Evolutionary conservation across 306 rosid species (phyloP), one percentile per base, ranked within the genome.

Genomic region (Clitoria ternatea): DNA sequence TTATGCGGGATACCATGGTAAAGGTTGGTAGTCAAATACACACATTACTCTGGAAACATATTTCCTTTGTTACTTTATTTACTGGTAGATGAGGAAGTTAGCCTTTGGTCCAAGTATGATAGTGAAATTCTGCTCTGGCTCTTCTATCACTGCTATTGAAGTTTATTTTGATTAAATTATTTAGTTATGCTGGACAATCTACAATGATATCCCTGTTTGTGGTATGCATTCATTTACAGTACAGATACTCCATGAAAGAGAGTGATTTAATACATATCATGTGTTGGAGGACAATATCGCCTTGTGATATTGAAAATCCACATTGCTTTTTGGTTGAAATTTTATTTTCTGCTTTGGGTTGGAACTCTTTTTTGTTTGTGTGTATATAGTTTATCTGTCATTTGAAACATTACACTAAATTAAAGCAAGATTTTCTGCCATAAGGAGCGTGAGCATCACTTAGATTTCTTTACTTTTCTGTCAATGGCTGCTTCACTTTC

Each of bases 1-100:
- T 95, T 79, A 85, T 95, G 92, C 85, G 96, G 69, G 99, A 95
- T 71, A 91, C 97, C 10, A 95, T 95, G 99, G 97, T 95, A 27
- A 95, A 95, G 99, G 99, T 95, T 32, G 36, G 94, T 75, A 73
- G 33, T 68, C 62, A 52, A 60, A 69, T 23, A 12, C 30, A 54
- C 23, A 65, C 67, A 49, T 29, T 68, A 14, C 7, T 73, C 32
- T 32, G 45, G 26, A 24, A 24, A 33, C 59, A 52, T 61, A n/a
- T 64, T 67, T 64, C 70, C 9, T 55, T 49, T 44, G 57, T 14
- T 35, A 9, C 23, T 74, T 69, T 12, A 20, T 75, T 54, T 68
- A 8, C 69, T 57, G 14, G 45, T 47, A 57, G 36, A 11, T 42
- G 50, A 18, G 43, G 42, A 17, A 37, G 54, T 56, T 55, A 6